Evolutionary conservation across 495 filamentous ascomycete species (phyloP), one percentile per base, ranked within the genome.

Genomic region (Podospora pseudopauciseta): DNA sequence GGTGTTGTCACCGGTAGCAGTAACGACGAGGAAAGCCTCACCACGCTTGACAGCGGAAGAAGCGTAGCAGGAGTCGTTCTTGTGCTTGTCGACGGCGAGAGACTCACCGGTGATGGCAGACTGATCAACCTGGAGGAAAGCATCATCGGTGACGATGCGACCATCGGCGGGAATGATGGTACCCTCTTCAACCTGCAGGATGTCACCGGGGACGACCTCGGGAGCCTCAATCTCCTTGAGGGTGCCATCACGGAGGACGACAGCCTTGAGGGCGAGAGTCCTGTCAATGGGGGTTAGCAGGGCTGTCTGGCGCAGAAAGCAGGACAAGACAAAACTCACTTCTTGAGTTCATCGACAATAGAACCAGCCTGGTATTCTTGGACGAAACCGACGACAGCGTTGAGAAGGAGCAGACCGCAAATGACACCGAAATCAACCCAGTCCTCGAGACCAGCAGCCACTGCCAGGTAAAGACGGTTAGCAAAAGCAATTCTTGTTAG

Each of bases 61-160:
- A 74, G 91, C 87, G 77, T 90, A 97, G 78, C 90, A 91, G 68
- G 82, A 80, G 78, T 96, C 92, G 66, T 85, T 85, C 77, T 89
- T 88, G 78, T 89, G 86, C 82, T 94, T 96, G 79, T 94, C 91
- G 67, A 95, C 92, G 68, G 93, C 92, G 66, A 96, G 87, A 73
- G 93, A 96, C 81, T 97, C 93, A 68, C 93, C 93, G 34, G 93
- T 96, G 74, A 97, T 91, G 70, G 91, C 86, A 67, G 93, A 96
- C 81, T 96, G 93, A 79, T 97, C 93, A 68, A 97, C 89, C 77
- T 96, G 92, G 63, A 97, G 86, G 83, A 90, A 90, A 66, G 90
- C 88, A 73, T 88, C 86, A 58, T 91, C 87, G 74, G 90, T 91
- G 67, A 94, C 85, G 74, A 97, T 87, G 64, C 88, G 88, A 67